phyloP scores from a whole-genome alignment of 2,329 filamentous ascomycete species.

The Raffaelea ambrosiae region DNA sequence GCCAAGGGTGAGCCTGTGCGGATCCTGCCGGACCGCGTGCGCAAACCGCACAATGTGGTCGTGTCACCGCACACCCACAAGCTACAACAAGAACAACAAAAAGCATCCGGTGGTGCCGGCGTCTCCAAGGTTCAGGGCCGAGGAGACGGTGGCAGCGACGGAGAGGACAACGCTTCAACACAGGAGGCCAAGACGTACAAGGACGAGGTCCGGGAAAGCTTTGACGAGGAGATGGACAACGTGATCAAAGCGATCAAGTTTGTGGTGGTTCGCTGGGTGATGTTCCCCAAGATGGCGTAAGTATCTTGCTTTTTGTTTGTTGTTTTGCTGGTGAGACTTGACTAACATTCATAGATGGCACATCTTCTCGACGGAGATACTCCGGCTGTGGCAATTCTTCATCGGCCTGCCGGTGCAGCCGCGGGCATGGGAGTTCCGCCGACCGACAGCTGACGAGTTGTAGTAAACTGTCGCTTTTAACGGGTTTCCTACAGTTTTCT shows the following conservation, averaged over 20 bases:
- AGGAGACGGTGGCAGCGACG: no score
- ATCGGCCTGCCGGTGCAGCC: slow-evolving; percentile 43
- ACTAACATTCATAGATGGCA: slow-evolving; percentile 25
- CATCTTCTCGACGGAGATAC: slow-evolving; percentile 34
- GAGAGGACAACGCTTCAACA: slow-evolving; percentile 30
- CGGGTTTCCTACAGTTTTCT: neutral
- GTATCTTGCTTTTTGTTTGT: slow-evolving; percentile 25
- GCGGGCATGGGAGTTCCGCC: slow-evolving; percentile 36
- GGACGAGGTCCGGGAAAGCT: slow-evolving; percentile 43
- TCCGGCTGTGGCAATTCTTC: slow-evolving; percentile 40
- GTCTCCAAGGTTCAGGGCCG: no score
- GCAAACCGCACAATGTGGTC: slow-evolving; percentile 35
- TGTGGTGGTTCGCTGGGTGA: slow-evolving; percentile 62
- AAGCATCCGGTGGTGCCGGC: slow-evolving; percentile 3
- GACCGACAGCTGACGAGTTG: slow-evolving; percentile 40
- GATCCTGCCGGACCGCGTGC: slow-evolving; percentile 26
- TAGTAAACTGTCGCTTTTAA: slow-evolving; percentile 17
- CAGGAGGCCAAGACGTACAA: slow-evolving; percentile 24
- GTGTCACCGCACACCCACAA: slow-evolving; percentile 15
- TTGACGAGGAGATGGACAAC: slow-evolving; percentile 55
- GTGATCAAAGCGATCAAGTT: slow-evolving; percentile 56
- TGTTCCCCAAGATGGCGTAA: slow-evolving; percentile 62
- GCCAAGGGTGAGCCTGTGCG: slow-evolving; percentile 16
- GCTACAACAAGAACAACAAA: neutral
- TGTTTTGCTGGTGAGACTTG: no score